Evolutionary conservation across 2,329 filamentous ascomycete genomes (phyloP), one percentile per base, ranked within the genome.

Genomic region (Thelonectria blattea): DNA sequence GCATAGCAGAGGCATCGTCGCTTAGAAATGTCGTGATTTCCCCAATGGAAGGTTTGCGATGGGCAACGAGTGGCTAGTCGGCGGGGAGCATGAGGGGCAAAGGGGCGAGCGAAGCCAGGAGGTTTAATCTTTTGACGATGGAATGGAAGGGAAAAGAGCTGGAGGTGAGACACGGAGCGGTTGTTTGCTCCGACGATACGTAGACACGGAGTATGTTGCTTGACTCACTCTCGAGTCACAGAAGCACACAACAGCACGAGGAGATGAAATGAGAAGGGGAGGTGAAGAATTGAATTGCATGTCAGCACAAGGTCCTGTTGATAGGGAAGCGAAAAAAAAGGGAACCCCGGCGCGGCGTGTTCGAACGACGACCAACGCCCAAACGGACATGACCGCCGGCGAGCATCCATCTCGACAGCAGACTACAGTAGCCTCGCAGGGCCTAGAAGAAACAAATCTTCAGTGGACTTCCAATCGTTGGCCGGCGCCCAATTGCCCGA

Each of bases 291-390:
- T 42, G 37, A 52, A 69, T 24, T 42, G 37, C 50, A 69, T 70
- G 68, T 70, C 68, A 70, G 68, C 68, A 61, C 52, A 53, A 56
- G 56, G 50, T 45, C 58, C 41, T 70, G n/a, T n/a, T n/a, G 67
- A 70, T 69, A 68, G 64, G 66, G 27, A 30, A 30, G 5, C 5
- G 27, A 30, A 57, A 52, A 67, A 27, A 43, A 43, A 42, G 39
- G 18, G 41, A 30, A 30, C 27, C 41, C 41, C 41, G 9, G 41
- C 14, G 41, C 3, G 14, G 22, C 22, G 3, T 24, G 22, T 24
- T 43, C 41, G 41, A n/a, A 24, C 12, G 41, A 34, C 39, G 24
- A 34, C 37, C 32, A 46, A 17, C 20, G 22, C 49, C 22, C 32
- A 18, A 42, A 56, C 60, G 60, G 62, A 50, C 67, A 37, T 59